Base-by-base conservation (phyloP, 768 basidiomycete species). In the Pseudohyphozyma bogoriensis region DNA sequence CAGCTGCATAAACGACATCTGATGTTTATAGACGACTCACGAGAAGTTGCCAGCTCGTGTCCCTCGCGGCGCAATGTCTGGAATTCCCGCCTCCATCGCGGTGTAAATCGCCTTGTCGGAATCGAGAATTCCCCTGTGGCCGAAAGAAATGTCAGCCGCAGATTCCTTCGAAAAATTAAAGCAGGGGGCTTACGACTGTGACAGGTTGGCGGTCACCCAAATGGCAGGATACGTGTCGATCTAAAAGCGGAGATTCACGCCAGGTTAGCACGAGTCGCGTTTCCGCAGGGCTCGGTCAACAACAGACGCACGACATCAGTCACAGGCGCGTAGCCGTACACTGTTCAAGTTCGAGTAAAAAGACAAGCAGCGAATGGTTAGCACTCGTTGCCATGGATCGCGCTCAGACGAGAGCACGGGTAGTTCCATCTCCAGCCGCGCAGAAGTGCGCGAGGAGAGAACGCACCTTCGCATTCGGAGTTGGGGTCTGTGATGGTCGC, bases 1-100 rank as follows among this genome's bases (percentile, higher is more conserved):
- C n/a, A n/a, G n/a, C n/a, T n/a, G n/a, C n/a, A n/a, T n/a, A n/a
- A n/a, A n/a, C n/a, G n/a, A n/a, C n/a, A n/a, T n/a, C n/a, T n/a
- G n/a, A n/a, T n/a, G n/a, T n/a, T n/a, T n/a, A n/a, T 59, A 59
- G 20, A n/a, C n/a, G n/a, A 66, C 62, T 22, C 56, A 58, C 22
- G 54, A 55, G 49, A 72, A 74, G 60, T 75, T 67, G 6, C 75
- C 75, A 22, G 58, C 65, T 7, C 64, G 51, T 0, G 71, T 71
- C 0, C 74, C 75, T 33, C 73, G 69, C 6, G 72, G 68, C 7
- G 54, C 44, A 36, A 72, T 64, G 50, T 67, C 63, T 2, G 74
- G 73, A 22, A 73, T 68, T 4, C 55, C 60, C 9, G 56, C 15
- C 45, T 59, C 60, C 73, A 76, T 69, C 8, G 55, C 60, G 7